phyloP scores from a whole-genome alignment of 495 filamentous ascomycete genomes.

The Hypoxylon lienhwacheense region DNA sequence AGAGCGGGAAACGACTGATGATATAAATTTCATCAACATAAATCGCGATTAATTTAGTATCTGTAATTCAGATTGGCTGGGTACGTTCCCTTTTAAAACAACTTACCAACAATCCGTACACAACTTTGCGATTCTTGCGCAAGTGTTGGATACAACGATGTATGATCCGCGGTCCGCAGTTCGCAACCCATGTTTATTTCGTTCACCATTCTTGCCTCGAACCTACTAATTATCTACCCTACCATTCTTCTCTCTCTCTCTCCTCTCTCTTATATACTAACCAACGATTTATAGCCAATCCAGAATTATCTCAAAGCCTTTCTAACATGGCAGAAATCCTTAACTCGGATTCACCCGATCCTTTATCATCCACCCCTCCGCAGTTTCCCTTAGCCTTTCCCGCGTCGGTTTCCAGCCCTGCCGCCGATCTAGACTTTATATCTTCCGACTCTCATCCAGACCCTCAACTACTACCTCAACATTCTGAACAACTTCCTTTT shows the following conservation, averaged over 20 bases:
- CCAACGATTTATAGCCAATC: neutral
- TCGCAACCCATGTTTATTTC: too few relatives aligned
- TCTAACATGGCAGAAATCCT: slow-evolving; percentile 27
- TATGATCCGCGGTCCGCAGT: too few relatives aligned
- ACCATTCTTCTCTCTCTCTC: neutral
- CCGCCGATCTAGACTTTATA: slow-evolving; percentile 3
- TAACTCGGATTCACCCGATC: slow-evolving; percentile 21
- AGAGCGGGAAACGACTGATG: too few relatives aligned
- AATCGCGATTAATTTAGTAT: neutral
- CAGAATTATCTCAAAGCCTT: neutral
- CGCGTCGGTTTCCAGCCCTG: neutral
- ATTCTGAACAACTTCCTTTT: neutral
- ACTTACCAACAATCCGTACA: too few relatives aligned
- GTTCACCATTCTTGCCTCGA: slow-evolving; percentile 10
- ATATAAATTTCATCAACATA: too few relatives aligned
- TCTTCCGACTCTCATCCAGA: slow-evolving; percentile 2
- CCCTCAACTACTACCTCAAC: neutral
- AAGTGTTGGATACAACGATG: too few relatives aligned
- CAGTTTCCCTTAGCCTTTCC: neutral
- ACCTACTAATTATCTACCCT: neutral
- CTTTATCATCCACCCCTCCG: slow-evolving; percentile 16
- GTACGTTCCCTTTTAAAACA: too few relatives aligned
- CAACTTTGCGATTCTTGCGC: too few relatives aligned
- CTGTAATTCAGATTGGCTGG: neutral
- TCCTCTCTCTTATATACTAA: neutral